These are phyloP conservation scores for Malus hybrid DNA, from an alignment of 331 rosid species.

Conservation along the genomic window DNA sequence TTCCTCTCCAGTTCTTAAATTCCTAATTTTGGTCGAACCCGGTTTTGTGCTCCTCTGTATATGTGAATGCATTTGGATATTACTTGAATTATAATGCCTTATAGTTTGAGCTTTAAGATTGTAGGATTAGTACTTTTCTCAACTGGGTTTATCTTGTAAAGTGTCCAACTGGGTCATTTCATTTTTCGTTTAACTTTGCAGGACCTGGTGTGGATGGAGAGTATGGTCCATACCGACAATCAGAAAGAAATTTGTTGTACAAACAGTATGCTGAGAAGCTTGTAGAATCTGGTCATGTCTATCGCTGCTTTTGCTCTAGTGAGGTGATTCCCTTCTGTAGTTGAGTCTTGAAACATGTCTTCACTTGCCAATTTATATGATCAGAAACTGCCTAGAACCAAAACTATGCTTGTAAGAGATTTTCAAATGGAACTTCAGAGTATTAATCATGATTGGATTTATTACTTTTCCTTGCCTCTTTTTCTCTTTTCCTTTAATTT, in stretches of 20 bases:
- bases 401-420: not conserved
- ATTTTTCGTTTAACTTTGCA: conserved; percentile 19
- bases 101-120: not conserved
- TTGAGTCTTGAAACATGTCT: not conserved
- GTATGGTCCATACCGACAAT: conserved; percentile 89
- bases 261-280: conserved; percentile 73
- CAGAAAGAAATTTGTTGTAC: conserved; percentile 85
- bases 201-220: conserved; percentile 96
- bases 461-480: not conserved
- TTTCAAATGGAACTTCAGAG: not conserved
- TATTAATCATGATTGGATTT: not conserved
- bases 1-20: not conserved
- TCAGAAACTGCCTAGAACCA: not conserved
- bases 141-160: not conserved
- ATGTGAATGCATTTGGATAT: not conserved
- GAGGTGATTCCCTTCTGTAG: conserved; percentile 42
- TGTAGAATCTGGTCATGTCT: conserved; percentile 60
- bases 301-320: conserved; percentile 84
- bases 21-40: not conserved
- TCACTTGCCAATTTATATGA: not conserved
- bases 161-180: not conserved
- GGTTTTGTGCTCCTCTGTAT: not conserved
- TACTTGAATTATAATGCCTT: not conserved
- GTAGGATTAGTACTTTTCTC: not conserved
- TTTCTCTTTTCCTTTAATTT: not conserved